A percentile compares a stretch with the other conserved stretches of the same genome.
These are phyloP conservation scores for Xylariales sp. DNA, from an alignment of 2,329 filamentous ascomycete genomes.

Conservation along the genomic window DNA sequence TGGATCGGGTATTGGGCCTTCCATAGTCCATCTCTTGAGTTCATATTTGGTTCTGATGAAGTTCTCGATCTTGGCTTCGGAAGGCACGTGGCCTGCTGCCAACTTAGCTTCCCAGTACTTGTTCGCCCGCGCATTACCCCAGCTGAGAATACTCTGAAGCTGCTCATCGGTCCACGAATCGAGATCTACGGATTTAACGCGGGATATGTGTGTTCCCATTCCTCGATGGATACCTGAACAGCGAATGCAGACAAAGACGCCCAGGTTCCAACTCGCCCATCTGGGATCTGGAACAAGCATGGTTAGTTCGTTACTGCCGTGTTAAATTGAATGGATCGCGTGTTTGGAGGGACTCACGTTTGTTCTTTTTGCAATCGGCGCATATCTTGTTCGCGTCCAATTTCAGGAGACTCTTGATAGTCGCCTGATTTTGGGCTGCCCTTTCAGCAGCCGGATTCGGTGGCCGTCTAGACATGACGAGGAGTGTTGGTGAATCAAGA, in stretches of 20 bases:
- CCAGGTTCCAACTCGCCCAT: constrained; percentile 99
- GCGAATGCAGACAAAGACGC: constrained; percentile 95
- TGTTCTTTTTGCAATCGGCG: constrained; percentile 98
- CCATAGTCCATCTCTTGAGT: constrained; percentile 99
- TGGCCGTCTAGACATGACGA: constrained; percentile 70
- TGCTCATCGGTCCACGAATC: constrained; percentile 99
- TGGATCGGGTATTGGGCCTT: constrained; percentile 91
- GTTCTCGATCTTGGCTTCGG: constrained; percentile 98
- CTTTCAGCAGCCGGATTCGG: constrained; percentile 77
- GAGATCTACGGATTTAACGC: constrained; percentile 96
- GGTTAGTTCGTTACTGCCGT: constrained; percentile 1
- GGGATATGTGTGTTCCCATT: constrained; percentile 98
- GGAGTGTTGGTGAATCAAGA: not conserved
- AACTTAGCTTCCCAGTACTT: constrained; percentile 99
- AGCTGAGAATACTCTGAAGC: constrained; percentile 85
- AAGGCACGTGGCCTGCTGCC: constrained; percentile 83
- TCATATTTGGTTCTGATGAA: constrained; percentile 99
- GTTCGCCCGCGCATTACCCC: constrained; percentile 95
- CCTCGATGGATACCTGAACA: constrained; percentile 98
- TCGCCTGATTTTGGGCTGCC: constrained; percentile 87
- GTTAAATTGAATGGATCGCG: too few relatives aligned
- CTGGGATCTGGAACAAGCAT: constrained; percentile 70
- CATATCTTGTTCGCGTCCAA: constrained; percentile 94
- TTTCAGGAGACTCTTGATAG: constrained; percentile 92
- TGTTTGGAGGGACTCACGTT: constrained; percentile 69